These are phyloP conservation scores for Epichloe scottii DNA, from an alignment of 2,329 filamentous ascomycete genomes.

Conservation along the genomic window DNA sequence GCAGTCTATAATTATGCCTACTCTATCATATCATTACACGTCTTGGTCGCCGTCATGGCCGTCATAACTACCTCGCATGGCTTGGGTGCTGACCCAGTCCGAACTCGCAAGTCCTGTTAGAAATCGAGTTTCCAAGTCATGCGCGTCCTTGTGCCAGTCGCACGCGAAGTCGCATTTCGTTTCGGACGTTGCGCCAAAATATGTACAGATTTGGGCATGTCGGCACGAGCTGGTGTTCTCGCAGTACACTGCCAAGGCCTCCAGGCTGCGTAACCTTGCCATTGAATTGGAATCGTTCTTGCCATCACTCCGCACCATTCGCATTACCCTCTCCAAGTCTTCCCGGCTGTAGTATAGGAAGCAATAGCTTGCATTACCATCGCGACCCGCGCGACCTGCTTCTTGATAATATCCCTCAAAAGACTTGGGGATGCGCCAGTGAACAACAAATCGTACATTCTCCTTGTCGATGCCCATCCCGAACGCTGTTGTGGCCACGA, in stretches of 20 bases:
- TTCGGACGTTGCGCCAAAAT: slow-evolving; percentile 56
- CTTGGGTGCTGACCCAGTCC: slow-evolving; percentile 52
- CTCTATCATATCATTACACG: slow-evolving; percentile 15
- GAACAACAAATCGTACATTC: slow-evolving; percentile 85
- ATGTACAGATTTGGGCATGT: slow-evolving; percentile 61
- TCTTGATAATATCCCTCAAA: slow-evolving; percentile 97
- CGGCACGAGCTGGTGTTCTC: slow-evolving; percentile 63
- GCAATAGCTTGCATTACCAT: slow-evolving; percentile 76
- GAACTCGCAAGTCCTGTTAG: slow-evolving; percentile 42
- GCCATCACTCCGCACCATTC: slow-evolving; percentile 35
- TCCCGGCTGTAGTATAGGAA: slow-evolving; percentile 86
- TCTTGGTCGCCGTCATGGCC: slow-evolving; percentile 43
- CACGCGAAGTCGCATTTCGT: slow-evolving; percentile 62
- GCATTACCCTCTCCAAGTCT: slow-evolving; percentile 64
- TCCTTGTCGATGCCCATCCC: slow-evolving; percentile 98
- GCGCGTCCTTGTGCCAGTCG: slow-evolving; percentile 62
- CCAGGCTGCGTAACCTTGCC: slow-evolving; percentile 49
- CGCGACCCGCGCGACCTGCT: slow-evolving; percentile 79
- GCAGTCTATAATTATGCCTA: not conserved
- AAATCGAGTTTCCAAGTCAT: slow-evolving; percentile 45
- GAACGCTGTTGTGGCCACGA: slow-evolving; percentile 91
- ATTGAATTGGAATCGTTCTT: slow-evolving; percentile 30
- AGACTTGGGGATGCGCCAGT: slow-evolving; percentile 87
- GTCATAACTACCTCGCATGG: slow-evolving; percentile 44
- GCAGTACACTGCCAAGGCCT: slow-evolving; percentile 65